phyloP scores from a whole-genome alignment of 2,329 filamentous ascomycete species.

The Aspergillus jensenii region DNA sequence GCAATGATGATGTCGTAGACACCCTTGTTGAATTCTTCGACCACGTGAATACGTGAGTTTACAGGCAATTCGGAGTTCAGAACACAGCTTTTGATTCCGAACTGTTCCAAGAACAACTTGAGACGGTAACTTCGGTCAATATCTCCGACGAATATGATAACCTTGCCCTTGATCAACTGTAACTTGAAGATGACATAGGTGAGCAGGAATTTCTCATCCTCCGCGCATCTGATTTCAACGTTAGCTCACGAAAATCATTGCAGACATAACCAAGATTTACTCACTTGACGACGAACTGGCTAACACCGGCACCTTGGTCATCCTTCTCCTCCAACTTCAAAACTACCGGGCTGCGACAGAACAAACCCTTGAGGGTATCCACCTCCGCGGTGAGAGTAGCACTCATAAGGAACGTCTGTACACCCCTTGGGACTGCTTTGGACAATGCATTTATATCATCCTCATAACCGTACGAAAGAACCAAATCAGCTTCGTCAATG shows the following conservation, averaged over 20 bases:
- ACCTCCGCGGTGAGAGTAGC: constrained; percentile 88
- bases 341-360: constrained; percentile 76
- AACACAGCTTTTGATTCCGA: constrained; percentile 89
- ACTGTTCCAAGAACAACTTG: constrained; percentile 95
- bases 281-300: constrained; percentile 82
- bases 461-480: constrained; percentile 91
- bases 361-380: constrained; percentile 78
- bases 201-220: constrained; percentile 94
- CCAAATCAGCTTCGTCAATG: constrained; percentile 90
- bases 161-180: constrained; percentile 89
- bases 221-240: constrained; percentile 63
- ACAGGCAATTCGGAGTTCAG: constrained; percentile 93
- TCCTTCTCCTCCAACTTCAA: constrained; percentile 83
- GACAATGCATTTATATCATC: constrained; percentile 82
- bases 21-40: constrained; percentile 95
- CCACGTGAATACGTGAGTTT: constrained; percentile 88
- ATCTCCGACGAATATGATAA: constrained; percentile 79
- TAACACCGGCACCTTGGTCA: constrained; percentile 71
- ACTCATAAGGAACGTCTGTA: constrained; percentile 91
- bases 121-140: constrained; percentile 88
- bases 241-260: background rate
- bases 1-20: constrained; percentile 98
- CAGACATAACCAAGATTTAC: constrained; percentile 19
- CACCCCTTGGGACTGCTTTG: constrained; percentile 73
- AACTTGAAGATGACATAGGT: constrained; percentile 95